Evolutionary conservation across 768 basidiomycete genomes (phyloP).

Genomic region (Infundibulicybe gibba): DNA sequence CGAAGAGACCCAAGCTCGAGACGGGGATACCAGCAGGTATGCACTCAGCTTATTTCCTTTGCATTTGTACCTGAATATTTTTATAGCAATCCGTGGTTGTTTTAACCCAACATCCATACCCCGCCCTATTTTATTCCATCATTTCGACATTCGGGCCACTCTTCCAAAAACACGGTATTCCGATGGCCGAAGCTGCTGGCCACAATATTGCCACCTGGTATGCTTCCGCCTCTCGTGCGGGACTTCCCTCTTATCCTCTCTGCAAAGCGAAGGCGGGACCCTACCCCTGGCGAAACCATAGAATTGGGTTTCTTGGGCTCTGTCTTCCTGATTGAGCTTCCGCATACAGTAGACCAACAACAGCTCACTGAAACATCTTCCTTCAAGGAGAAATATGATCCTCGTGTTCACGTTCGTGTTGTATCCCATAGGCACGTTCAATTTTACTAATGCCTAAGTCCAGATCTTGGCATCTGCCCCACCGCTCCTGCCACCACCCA

Average conservation of each 20-base stretch:
- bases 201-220: conserved; percentile 85
- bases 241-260: conserved; percentile 17
- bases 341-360: conserved; percentile 64
- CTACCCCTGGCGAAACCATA: conserved; percentile 56
- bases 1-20: conserved; percentile 59
- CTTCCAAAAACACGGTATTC: conserved; percentile 66
- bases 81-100: conserved; percentile 75
- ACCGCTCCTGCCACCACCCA: conserved; percentile 53
- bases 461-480: conserved; percentile 70
- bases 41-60: conserved; percentile 1
- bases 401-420: conserved; percentile 43
- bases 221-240: conserved; percentile 18
- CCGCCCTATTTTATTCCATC: conserved; percentile 76
- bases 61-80: conserved; percentile 2
- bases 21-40: conserved; percentile 79
- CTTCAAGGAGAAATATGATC: conserved; percentile 50
- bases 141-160: conserved; percentile 68
- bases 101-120: conserved; percentile 75
- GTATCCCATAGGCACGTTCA: neutral
- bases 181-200: conserved; percentile 84
- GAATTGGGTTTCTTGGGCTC: conserved; percentile 85
- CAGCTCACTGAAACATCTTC: conserved; percentile 59
- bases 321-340: conserved; percentile 70
- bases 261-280: conserved; percentile 75
- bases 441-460: conserved; percentile 1